Conservation (phyloP, 2,329 filamentous ascomycete genomes). For the Corynespora cassiicola region DNA sequence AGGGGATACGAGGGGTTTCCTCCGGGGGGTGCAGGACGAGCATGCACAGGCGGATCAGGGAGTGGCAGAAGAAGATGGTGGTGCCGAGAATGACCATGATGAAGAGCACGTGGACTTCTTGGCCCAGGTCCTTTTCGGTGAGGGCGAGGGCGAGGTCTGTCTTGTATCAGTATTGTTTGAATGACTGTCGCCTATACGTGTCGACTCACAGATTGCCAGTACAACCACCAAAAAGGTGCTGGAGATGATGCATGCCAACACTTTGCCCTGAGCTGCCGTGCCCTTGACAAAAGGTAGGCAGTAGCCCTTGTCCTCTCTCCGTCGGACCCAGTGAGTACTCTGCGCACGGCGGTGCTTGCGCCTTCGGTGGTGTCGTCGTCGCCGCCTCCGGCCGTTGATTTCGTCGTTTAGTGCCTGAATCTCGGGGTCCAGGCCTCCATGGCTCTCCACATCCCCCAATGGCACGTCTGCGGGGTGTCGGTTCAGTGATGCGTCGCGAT, state of each 20-base stretch:
- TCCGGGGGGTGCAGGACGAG: conserved; percentile 59
- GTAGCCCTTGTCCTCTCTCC: conserved; percentile 22
- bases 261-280: conserved; percentile 37
- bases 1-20: conserved; percentile 45
- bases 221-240: conserved; percentile 66
- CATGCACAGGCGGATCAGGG: conserved; percentile 75
- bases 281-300: conserved; percentile 29
- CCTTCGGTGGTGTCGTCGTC: conserved; percentile 40
- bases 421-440: conserved; percentile 56
- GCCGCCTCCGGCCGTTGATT: conserved; percentile 47
- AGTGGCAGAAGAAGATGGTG: conserved; percentile 82
- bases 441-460: conserved; percentile 32
- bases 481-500: conserved; percentile 1
- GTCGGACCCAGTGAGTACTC: conserved; percentile 33
- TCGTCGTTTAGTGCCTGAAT: conserved; percentile 56
- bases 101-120: conserved; percentile 80
- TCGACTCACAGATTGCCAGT: conserved; percentile 69
- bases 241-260: conserved; percentile 64
- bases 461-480: conserved; percentile 42
- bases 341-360: conserved; percentile 28
- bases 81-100: conserved; percentile 78
- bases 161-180: conserved; percentile 8
- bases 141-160: conserved; percentile 76
- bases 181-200: no score
- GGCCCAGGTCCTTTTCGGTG: conserved; percentile 66